These are phyloP conservation scores for Sphagnum tenellum DNA, from an alignment of 225 moss, liverwort and hornwort genomes.

Conservation along the genomic window DNA sequence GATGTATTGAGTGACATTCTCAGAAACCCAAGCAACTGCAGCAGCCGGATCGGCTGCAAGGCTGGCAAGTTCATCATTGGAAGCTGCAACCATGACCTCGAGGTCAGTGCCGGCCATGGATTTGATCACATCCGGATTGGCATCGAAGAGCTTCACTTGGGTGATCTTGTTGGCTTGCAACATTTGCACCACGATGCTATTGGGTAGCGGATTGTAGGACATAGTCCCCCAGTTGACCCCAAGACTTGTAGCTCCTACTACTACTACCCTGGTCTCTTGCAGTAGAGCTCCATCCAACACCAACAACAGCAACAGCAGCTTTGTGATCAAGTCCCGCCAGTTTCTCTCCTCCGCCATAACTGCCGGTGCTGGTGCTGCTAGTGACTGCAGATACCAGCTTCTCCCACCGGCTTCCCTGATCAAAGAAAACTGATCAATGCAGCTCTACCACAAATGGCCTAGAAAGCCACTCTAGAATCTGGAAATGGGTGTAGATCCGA, in stretches of 20 bases:
- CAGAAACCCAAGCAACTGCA: constrained; percentile 53
- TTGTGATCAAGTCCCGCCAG: too few species aligned
- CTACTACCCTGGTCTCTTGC: too few species aligned
- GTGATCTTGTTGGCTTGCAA: constrained; percentile 33
- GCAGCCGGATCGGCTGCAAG: constrained; percentile 39
- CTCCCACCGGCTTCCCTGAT: too few species aligned
- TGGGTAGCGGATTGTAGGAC: constrained; percentile 28
- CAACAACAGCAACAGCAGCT: too few species aligned
- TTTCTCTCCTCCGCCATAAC: too few species aligned
- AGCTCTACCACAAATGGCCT: too few species aligned
- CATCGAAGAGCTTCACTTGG: constrained; percentile 49
- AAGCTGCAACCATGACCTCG: constrained; percentile 81
- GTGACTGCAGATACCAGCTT: too few species aligned
- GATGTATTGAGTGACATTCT: constrained; percentile 53
- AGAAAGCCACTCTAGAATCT: too few species aligned
- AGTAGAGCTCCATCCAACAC: too few species aligned
- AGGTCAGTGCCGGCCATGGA: constrained; percentile 52
- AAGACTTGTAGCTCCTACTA: neutral
- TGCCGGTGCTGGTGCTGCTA: too few species aligned
- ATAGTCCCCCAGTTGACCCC: constrained; percentile 50
- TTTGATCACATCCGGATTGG: constrained; percentile 30
- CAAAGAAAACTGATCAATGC: too few species aligned
- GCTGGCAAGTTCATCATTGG: constrained; percentile 57
- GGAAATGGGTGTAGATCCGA: too few species aligned
- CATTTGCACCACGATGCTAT: constrained; percentile 21